These are phyloP conservation scores for Wakefieldia striispora DNA, from an alignment of 768 basidiomycete species.

Conservation along the genomic window DNA sequence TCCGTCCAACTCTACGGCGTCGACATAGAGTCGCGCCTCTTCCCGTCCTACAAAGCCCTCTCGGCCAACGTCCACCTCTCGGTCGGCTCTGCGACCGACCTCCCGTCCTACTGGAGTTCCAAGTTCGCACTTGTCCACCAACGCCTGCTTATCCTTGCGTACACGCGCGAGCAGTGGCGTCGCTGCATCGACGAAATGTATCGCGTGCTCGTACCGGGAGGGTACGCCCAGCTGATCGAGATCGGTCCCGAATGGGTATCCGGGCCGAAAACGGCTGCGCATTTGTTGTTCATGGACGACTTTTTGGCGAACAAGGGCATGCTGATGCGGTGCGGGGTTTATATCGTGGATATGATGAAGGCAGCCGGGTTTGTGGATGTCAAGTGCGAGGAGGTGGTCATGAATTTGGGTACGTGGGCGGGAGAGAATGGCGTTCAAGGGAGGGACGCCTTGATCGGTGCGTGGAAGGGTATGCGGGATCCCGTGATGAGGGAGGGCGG, in stretches of 20 bases:
- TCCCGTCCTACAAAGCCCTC: slow-evolving; percentile 6
- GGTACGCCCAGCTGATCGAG: slow-evolving; percentile 33
- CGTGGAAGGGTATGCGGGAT: slow-evolving; percentile 25
- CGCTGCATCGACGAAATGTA: slow-evolving; percentile 25
- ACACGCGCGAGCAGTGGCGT: slow-evolving; percentile 30
- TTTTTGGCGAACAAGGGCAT: slow-evolving; percentile 11
- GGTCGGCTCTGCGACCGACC: slow-evolving; percentile 22
- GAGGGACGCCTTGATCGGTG: slow-evolving; percentile 13
- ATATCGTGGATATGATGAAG: slow-evolving; percentile 21
- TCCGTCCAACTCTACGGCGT: slow-evolving; percentile 23
- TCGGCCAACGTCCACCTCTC: slow-evolving; percentile 20
- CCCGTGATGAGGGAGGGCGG: slow-evolving; percentile 19
- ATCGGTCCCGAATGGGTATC: slow-evolving; percentile 15
- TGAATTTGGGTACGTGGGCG: slow-evolving; percentile 26
- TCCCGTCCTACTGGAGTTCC: slow-evolving; percentile 30
- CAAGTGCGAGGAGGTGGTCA: slow-evolving; percentile 12
- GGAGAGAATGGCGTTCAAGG: slow-evolving; percentile 21
- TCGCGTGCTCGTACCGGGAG: slow-evolving; percentile 33
- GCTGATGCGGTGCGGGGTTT: slow-evolving; percentile 6
- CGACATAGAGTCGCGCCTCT: slow-evolving; percentile 25
- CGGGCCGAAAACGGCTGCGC: slow-evolving; percentile 9
- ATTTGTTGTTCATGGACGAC: slow-evolving; percentile 9
- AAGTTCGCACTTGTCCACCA: slow-evolving; percentile 34
- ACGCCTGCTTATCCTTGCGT: slow-evolving; percentile 29
- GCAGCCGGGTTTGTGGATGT: slow-evolving; percentile 18